These are phyloP conservation scores for Diaporthe eres DNA, from an alignment of 2,329 filamentous ascomycete genomes.

Conservation along the genomic window DNA sequence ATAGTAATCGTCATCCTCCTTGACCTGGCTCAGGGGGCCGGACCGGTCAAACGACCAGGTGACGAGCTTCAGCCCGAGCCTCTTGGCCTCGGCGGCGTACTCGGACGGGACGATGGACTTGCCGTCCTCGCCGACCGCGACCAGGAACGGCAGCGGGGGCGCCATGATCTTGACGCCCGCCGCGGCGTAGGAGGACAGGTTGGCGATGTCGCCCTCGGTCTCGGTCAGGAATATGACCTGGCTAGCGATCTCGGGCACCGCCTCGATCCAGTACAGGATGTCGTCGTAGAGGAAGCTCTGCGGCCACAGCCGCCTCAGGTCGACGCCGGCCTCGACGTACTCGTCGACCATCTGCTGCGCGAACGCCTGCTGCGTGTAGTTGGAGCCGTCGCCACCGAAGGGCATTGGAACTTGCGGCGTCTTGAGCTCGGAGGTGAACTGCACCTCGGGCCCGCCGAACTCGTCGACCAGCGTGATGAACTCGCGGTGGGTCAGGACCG, in stretches of 20 bases:
- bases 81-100: slow-evolving; percentile 73
- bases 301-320: slow-evolving; percentile 68
- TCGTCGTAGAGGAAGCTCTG: slow-evolving; percentile 78
- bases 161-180: slow-evolving; percentile 74
- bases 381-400: slow-evolving; percentile 62
- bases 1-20: slow-evolving; percentile 61
- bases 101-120: slow-evolving; percentile 70
- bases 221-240: slow-evolving; percentile 78
- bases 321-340: slow-evolving; percentile 67
- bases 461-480: slow-evolving; percentile 72
- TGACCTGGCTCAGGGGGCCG: slow-evolving; percentile 63
- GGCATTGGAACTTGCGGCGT: slow-evolving; percentile 79
- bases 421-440: slow-evolving; percentile 79
- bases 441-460: slow-evolving; percentile 62
- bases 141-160: slow-evolving; percentile 74
- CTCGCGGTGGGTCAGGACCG: slow-evolving; percentile 72
- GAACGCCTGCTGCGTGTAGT: slow-evolving; percentile 76
- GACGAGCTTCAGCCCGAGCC: slow-evolving; percentile 74
- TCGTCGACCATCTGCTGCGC: slow-evolving; percentile 76
- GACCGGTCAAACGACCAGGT: slow-evolving; percentile 79
- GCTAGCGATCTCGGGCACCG: slow-evolving; percentile 70
- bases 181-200: slow-evolving; percentile 67
- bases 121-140: slow-evolving; percentile 63
- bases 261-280: slow-evolving; percentile 76
- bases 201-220: slow-evolving; percentile 68